Base-by-base conservation (phyloP, 192 early-diverging fungal genomes). In the Thamnidium elegans region DNA sequence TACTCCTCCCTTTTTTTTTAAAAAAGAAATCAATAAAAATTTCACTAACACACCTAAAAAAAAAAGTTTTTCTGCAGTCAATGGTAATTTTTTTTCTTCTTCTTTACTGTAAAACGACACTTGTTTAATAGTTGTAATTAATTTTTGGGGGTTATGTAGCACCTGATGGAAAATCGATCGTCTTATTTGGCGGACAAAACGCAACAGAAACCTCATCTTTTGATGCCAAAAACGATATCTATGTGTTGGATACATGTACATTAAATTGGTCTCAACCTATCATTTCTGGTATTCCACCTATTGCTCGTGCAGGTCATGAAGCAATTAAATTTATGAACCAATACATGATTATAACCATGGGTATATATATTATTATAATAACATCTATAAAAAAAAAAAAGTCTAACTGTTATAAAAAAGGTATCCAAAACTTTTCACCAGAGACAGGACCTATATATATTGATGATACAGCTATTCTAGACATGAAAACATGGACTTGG, bases 211-310 rank as follows among this genome's bases (percentile, higher is more conserved):
- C 31, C 2, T 20, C 20, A 4, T 50, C 1, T 36, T 47, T 50
- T 34, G 44, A 47, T 50, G 62, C 50, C 20, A 43, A 7, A 20
- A 66, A 71, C 47, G 26, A 67, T 50, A 39, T 72, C 3, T 62
- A 60, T 50, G 30, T 72, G 11, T n/a, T 72, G 13, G 70, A 72
- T 44, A 72, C 63, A 20, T 66, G 52, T 19, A 66, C 56, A 11
- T 55, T 58, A 13, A 62, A 48, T 30, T 72, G 70, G 70, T 56
- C 64, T 4, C 13, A 14, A 17, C 43, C 65, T 17, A n/a, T 26
- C 1, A 67, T 50, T 34, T 26, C 34, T 1, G 70, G 70, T 17
- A 36, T 5, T 19, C 54, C 56, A 15, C 59, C 65, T 23, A 42
- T 46, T 31, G 52, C 58, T 50, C 64, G 70, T 62, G 58, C 67